phyloP scores from a whole-genome alignment of 1,284 basidiomycete genomes.

The Marasmius fiardii region DNA sequence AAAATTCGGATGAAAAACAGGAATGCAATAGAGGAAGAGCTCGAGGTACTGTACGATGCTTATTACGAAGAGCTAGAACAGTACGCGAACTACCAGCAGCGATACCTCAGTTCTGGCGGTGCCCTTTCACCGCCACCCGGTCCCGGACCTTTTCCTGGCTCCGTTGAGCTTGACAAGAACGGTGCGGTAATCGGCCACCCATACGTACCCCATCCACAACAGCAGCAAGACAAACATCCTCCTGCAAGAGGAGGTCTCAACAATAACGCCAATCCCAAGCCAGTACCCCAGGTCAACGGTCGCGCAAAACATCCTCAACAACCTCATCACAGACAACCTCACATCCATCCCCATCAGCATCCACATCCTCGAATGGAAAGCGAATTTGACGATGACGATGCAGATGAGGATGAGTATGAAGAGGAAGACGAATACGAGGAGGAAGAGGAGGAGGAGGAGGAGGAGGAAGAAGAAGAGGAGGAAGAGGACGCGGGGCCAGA shows the following conservation, averaged over 20 bases:
- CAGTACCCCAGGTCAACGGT: constrained; percentile 33
- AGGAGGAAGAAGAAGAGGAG: constrained; percentile 64
- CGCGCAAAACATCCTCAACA: constrained; percentile 42
- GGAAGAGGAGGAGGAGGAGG: constrained; percentile 60
- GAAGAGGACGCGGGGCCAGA: constrained; percentile 34
- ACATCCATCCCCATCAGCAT: constrained; percentile 19
- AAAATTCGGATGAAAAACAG: constrained; percentile 34
- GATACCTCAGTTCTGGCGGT: constrained; percentile 83
- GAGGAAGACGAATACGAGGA: constrained; percentile 55
- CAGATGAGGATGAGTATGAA: constrained; percentile 22
- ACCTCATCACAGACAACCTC: constrained; percentile 15
- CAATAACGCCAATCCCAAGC: constrained; percentile 14
- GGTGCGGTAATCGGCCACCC: constrained; percentile 75
- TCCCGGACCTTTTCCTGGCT: constrained; percentile 97
- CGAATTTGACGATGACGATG: constrained; percentile 65
- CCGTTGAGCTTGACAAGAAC: constrained; percentile 92
- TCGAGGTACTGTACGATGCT: constrained; percentile 98
- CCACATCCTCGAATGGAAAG: constrained; percentile 40
- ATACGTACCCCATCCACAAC: constrained; percentile 33
- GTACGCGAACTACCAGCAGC: constrained; percentile 97
- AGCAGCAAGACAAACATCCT: constrained; percentile 20
- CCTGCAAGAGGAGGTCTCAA: constrained; percentile 19
- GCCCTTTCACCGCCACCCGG: constrained; percentile 89
- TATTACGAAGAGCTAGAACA: constrained; percentile 99
- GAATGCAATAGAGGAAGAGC: constrained; percentile 97